Percentiles rank a stretch among this genome's conserved stretches.
These are phyloP conservation scores for Mucor indicus DNA, from an alignment of 371 early-diverging fungal species.

Conservation along the genomic window DNA sequence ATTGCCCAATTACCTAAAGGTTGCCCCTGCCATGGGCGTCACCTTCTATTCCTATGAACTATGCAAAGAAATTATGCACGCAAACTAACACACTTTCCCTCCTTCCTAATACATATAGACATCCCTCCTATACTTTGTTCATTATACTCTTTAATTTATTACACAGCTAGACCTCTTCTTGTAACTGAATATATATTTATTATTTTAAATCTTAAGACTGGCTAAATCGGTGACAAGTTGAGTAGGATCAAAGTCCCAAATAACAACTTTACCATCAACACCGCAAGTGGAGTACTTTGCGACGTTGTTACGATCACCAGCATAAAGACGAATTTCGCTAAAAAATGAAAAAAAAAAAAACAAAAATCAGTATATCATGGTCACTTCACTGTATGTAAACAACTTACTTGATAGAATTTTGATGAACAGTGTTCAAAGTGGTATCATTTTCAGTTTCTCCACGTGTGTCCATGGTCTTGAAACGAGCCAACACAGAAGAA, in stretches of 20 bases:
- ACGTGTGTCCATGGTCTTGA: conserved; percentile 91
- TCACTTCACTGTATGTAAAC: neutral
- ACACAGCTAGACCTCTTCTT: too few species aligned
- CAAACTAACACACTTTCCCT: conserved; percentile 8
- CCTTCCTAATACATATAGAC: neutral
- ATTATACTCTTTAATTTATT: neutral
- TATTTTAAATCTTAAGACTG: conserved; percentile 35
- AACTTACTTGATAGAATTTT: conserved; percentile 91
- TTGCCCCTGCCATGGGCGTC: conserved; percentile 85
- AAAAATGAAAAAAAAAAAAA: neutral
- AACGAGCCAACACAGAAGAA: conserved; percentile 77
- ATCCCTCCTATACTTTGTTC: too few species aligned
- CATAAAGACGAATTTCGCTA: conserved; percentile 62
- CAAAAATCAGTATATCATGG: conserved; percentile 1
- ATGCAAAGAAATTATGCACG: conserved; percentile 55
- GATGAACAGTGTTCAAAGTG: conserved; percentile 79
- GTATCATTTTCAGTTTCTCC: conserved; percentile 72
- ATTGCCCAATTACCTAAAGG: conserved; percentile 79
- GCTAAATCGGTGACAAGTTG: conserved; percentile 39
- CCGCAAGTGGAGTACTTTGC: conserved; percentile 79
- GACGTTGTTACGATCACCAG: conserved; percentile 56
- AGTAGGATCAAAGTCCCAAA: conserved; percentile 72
- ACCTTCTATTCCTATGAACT: conserved; percentile 84
- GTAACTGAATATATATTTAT: too few species aligned
- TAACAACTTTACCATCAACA: conserved; percentile 89